Evolutionary conservation across 768 basidiomycete species (phyloP), one percentile per base, ranked within the genome.

Genomic region (Tricholoma sp.): DNA sequence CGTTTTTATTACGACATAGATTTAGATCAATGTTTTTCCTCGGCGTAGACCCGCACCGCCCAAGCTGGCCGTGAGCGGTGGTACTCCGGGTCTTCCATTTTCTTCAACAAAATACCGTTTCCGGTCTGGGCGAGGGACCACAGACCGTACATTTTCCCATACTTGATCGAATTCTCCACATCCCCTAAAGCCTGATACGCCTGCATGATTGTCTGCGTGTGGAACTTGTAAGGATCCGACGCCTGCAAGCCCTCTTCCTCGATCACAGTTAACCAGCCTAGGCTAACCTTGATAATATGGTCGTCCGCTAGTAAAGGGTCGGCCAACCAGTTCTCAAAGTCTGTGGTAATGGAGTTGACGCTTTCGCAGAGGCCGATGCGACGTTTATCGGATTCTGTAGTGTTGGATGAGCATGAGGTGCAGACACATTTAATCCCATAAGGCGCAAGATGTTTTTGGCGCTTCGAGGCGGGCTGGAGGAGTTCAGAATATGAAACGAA

Each of bases 171-270:
- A 14, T 57, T 59, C 11, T 63, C 58, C 4, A 52, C 31, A 50
- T 66, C 61, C 22, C 61, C 60, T 10, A 64, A 31, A 5, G 60
- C 63, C 35, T 56, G 52, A 54, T 64, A 64, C 16, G 65, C 63
- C 29, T 56, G 50, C 12, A 59, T 34, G 16, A 64, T 58, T 10
- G 65, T 63, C 27, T 58, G 54, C 2, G 63, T 31, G 57, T 66
- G 54, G 32, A 89, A 86, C 74, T 89, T 89, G 86, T 89, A 53
- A 6, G 46, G 8, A 6, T 55, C 46, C 8, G 45, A 49, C 19
- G 54, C 46, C 54, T 66, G 59, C 12, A 66, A 35, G 0, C 41
- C 65, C 22, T 66, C 65, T 19, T 61, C 45, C 47, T 60, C 39
- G 3, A 64, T 64, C 5, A 63, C 54, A 9, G 22, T 11, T 19